These are phyloP conservation scores for Parathielavia appendiculata DNA, from an alignment of 495 filamentous ascomycete species.

Conservation along the genomic window DNA sequence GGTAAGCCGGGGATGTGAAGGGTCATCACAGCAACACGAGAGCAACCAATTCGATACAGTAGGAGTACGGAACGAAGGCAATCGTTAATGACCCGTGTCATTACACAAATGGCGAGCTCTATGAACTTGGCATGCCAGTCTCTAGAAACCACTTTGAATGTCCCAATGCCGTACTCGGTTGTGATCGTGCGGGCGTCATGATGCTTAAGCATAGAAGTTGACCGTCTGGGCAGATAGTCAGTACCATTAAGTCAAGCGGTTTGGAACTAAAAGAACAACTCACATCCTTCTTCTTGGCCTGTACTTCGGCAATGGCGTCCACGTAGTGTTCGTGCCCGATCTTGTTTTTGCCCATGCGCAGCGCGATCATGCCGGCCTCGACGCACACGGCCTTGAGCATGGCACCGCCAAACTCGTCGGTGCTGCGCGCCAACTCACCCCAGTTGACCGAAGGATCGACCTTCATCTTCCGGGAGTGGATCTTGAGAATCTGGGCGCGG, in stretches of 20 bases:
- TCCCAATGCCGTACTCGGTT: not conserved
- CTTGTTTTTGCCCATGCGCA: constrained; percentile 87
- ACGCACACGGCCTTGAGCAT: constrained; percentile 98
- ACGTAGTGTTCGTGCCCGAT: constrained; percentile 98
- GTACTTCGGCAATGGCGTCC: constrained; percentile 94
- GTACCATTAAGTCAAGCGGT: constrained; percentile 13
- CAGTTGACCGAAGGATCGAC: constrained; percentile 93
- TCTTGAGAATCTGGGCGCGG: constrained; percentile 91
- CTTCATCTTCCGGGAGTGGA: constrained; percentile 98
- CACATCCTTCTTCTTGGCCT: constrained; percentile 94
- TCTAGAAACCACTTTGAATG: constrained; percentile 13
- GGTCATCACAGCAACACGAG: no score
- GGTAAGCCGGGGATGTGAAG: no score
- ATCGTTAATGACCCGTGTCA: constrained; percentile 1
- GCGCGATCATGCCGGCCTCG: constrained; percentile 97
- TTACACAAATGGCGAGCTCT: constrained; percentile 16
- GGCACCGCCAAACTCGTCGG: constrained; percentile 98
- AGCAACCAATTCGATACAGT: not conserved
- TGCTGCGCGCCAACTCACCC: constrained; percentile 89
- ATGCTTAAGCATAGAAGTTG: constrained; percentile 54
- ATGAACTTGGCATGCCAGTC: constrained; percentile 15
- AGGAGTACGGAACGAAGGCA: not conserved
- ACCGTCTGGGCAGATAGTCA: constrained; percentile 45
- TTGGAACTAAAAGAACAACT: constrained; percentile 26
- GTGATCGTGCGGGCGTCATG: constrained; percentile 20